A percentile compares a stretch with the other conserved stretches of the same genome.
phyloP scores from a whole-genome alignment of 306 rosid species.

The Vigna mungo region DNA sequence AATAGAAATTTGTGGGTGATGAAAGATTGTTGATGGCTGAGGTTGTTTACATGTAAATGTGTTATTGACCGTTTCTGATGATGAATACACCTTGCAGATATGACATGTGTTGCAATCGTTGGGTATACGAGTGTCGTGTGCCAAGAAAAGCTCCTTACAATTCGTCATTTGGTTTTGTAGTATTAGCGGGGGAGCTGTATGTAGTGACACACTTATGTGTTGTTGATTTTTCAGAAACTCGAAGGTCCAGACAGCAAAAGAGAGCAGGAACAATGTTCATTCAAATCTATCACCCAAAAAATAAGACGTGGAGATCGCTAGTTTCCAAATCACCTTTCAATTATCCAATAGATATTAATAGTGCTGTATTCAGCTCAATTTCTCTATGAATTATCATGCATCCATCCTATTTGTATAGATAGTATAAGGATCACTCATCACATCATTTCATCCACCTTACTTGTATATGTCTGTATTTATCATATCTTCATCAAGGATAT shows the following conservation, averaged over 20 bases:
- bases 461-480: conserved; percentile 44
- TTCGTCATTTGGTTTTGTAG: conserved; percentile 67
- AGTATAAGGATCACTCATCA: conserved; percentile 34
- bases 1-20: conserved; percentile 3
- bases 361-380: conserved; percentile 72
- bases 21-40: conserved; percentile 33
- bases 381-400: conserved; percentile 53
- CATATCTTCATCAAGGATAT: conserved; percentile 29
- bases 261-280: conserved; percentile 65
- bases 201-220: conserved; percentile 59
- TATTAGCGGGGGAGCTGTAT: conserved; percentile 66
- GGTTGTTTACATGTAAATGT: conserved; percentile 32
- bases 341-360: conserved; percentile 58
- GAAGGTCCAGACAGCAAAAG: conserved; percentile 63
- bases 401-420: conserved; percentile 35
- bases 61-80: conserved; percentile 16
- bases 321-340: conserved; percentile 70
- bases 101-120: conserved; percentile 69
- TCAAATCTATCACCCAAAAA: conserved; percentile 80
- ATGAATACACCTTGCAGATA: conserved; percentile 61
- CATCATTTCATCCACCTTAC: conserved; percentile 40
- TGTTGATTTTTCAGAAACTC: conserved; percentile 46
- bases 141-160: conserved; percentile 62
- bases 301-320: conserved; percentile 78
- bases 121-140: conserved; percentile 70